A percentile compares a stretch with the other conserved stretches of the same genome.
Evolutionary conservation across 371 early-diverging fungal species (phyloP).

Genomic region (Funneliformis caledonium): DNA sequence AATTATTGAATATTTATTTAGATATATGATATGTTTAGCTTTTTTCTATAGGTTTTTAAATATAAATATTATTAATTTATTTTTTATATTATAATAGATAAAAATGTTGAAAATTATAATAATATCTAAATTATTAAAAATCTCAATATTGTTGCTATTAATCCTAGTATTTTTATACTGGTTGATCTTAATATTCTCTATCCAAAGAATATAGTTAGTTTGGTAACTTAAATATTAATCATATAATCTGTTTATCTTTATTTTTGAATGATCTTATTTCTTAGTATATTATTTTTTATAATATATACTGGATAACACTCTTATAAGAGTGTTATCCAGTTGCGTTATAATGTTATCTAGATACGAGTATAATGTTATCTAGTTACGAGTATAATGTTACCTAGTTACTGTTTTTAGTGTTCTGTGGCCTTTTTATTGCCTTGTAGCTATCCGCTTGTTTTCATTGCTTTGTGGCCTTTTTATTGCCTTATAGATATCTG

Average conservation of each 20-base stretch:
- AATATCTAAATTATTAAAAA: neutral
- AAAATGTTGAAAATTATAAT: neutral
- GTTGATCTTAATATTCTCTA: neutral
- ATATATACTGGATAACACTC: too few relatives aligned
- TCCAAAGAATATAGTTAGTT: neutral
- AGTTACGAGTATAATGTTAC: too few relatives aligned
- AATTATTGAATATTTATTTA: conserved; percentile 9
- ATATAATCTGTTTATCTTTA: neutral
- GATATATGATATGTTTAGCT: neutral
- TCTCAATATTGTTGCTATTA: neutral
- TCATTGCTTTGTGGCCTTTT: too few relatives aligned
- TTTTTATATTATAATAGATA: neutral
- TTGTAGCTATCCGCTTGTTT: too few relatives aligned
- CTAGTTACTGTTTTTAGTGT: too few relatives aligned
- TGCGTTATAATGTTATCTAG: too few relatives aligned
- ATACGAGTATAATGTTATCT: too few relatives aligned
- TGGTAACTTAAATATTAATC: conserved; percentile 32
- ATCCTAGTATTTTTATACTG: neutral
- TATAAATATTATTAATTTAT: neutral
- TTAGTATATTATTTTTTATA: neutral
- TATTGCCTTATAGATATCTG: too few relatives aligned
- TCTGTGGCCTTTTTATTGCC: too few relatives aligned
- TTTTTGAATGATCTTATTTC: neutral
- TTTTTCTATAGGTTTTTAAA: too few relatives aligned
- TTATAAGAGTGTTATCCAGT: too few relatives aligned